Base-by-base conservation (phyloP, 495 filamentous ascomycete species). In the Hypomontagnella submonticulosa region DNA sequence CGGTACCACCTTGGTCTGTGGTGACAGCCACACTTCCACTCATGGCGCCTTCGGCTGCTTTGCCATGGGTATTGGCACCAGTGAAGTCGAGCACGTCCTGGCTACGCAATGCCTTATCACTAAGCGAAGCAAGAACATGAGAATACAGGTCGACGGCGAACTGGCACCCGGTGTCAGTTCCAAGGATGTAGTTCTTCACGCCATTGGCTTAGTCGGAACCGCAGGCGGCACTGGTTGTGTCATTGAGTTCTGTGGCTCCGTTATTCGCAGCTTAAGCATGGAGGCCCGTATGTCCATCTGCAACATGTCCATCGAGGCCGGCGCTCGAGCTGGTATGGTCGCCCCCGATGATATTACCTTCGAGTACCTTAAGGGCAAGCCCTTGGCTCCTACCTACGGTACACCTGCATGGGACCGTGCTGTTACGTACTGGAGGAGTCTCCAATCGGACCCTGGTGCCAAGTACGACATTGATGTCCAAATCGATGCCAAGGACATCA, bases 301-400 rank as follows among this genome's bases (percentile, higher is more conserved):
- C 80, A 99, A 99, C 81, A 99, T 99, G 95, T 92, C 94, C n/a
- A 97, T 98, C 73, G 95, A 99, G 81, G 95, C 80, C 59, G 95
- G 95, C 79, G 95, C 95, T 37, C 85, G 95, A 81, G 94, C 95
- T 57, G 95, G 95, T 60, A 94, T 99, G 91, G 88, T 99, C 56
- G 95, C 95, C 20, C 95, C 95, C 2, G 95, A 99, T 63, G 89
- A 97, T 75, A 91, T 82, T 42, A 98, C 95, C 4, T 94, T 97
- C 71, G 90, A 96, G 67, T 99, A 99, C 73, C 90, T 99, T 65
- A 91, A 94, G 83, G 91, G 88, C 47, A 84, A 89, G 66, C 95
- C 95, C 38, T 80, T 99, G 61, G 92, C 95, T 16, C 95, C 95
- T 60, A 89, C 90, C 76, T 83, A 83, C 60, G 92, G 90, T 71